phyloP scores from a whole-genome alignment of 805 yeast species.

The Priceomyces medius region DNA sequence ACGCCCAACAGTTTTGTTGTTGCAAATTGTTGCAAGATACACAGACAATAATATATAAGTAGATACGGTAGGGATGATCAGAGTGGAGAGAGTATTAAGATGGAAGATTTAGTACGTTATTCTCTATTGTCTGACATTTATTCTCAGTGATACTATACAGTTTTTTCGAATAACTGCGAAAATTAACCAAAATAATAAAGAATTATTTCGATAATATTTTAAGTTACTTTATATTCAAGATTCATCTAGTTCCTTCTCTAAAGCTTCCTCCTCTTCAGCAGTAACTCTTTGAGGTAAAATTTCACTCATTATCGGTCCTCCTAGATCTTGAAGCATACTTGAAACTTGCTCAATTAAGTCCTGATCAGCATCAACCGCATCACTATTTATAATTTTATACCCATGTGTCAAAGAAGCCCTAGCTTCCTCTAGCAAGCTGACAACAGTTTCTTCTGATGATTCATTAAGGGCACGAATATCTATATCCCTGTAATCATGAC shows the following conservation, averaged over 20 bases:
- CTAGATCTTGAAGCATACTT: constrained; percentile 52
- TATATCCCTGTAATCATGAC: constrained; percentile 43
- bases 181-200: too few species aligned
- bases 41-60: too few species aligned
- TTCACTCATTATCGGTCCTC: constrained; percentile 55
- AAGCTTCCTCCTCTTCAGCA: constrained; percentile 43
- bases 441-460: constrained; percentile 27
- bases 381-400: constrained; percentile 40
- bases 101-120: too few species aligned
- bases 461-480: constrained; percentile 20
- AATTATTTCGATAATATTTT: too few species aligned
- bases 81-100: too few species aligned
- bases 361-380: constrained; percentile 48
- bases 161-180: too few species aligned
- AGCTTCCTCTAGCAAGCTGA: constrained; percentile 35
- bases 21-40: too few species aligned
- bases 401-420: constrained; percentile 45
- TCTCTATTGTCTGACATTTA: too few species aligned
- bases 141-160: too few species aligned
- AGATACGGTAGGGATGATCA: too few species aligned
- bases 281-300: constrained; percentile 31
- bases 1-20: too few species aligned
- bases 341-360: constrained; percentile 59
- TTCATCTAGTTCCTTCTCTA: constrained; percentile 50
- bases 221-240: too few species aligned